These are phyloP conservation scores for Podaxis sp. DNA, from an alignment of 768 basidiomycete genomes.

Conservation along the genomic window DNA sequence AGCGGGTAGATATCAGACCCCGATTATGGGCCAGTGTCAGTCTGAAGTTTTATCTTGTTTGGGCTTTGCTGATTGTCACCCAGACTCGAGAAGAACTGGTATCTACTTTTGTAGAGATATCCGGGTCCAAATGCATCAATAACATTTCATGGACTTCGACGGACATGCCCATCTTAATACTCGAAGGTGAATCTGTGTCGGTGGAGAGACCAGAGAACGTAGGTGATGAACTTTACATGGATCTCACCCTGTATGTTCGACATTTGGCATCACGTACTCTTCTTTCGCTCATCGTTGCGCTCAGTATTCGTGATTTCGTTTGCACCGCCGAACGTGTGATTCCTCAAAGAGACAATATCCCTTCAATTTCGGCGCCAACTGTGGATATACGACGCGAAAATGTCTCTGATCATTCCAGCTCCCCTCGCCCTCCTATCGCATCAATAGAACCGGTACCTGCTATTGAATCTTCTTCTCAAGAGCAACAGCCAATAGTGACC, in stretches of 20 bases:
- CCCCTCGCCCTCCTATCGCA: background rate
- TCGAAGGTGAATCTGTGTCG: constrained; percentile 1
- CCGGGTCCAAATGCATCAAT: constrained; percentile 12
- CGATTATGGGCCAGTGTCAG: constrained; percentile 8
- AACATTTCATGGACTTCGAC: constrained; percentile 9
- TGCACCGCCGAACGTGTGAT: background rate
- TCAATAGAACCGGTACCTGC: background rate
- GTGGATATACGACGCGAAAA: background rate
- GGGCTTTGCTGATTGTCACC: background rate
- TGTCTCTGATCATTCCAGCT: background rate
- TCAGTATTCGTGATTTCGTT: background rate
- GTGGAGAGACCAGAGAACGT: background rate
- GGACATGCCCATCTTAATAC: constrained; percentile 11
- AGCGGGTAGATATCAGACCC: background rate
- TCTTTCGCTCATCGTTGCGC: background rate
- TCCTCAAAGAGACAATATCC: background rate
- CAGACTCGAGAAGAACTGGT: constrained; percentile 7
- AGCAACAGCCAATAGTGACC: background rate
- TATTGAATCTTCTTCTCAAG: background rate
- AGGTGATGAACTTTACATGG: constrained; percentile 6
- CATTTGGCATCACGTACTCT: background rate
- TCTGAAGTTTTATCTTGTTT: background rate
- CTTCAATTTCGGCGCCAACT: background rate
- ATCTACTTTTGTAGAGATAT: constrained; percentile 10
- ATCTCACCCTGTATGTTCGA: constrained; percentile 5